A percentile compares a stretch with the other conserved stretches of the same genome.
Conservation (phyloP, 148 eudicot species). For the Polygonum maritimum region DNA sequence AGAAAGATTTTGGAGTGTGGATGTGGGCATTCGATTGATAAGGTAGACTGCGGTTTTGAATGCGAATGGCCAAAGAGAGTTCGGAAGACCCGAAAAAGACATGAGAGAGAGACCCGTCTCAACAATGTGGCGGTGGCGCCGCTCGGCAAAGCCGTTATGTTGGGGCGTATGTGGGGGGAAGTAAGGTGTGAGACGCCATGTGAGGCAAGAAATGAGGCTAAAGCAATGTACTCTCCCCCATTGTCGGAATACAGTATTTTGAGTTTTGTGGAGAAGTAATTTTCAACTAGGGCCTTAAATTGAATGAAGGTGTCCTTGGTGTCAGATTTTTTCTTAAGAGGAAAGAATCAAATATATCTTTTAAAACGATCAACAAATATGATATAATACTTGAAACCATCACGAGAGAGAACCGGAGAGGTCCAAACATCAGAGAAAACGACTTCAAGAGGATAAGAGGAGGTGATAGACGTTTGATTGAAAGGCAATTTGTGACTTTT, state of each 20-base stretch:
- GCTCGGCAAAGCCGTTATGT: too few species aligned
- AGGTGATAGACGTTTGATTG: background rate
- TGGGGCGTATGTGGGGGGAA: background rate
- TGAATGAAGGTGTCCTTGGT: background rate
- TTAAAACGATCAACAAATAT: slow-evolving; percentile 13
- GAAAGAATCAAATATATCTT: slow-evolving; percentile 3
- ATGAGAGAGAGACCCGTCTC: too few species aligned
- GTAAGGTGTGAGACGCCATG: background rate
- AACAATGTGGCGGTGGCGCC: too few species aligned
- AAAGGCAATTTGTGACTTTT: background rate
- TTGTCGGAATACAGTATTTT: background rate
- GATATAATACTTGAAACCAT: background rate
- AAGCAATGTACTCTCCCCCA: slow-evolving; percentile 4
- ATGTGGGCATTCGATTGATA: too few species aligned
- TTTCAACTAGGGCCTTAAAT: background rate
- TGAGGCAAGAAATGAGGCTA: background rate
- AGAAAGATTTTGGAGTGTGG: background rate
- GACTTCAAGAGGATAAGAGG: background rate
- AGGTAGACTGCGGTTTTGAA: background rate
- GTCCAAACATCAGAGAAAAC: background rate
- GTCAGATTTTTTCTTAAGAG: slow-evolving; percentile 7
- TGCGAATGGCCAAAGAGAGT: background rate
- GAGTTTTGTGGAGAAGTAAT: background rate
- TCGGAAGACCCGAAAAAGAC: background rate
- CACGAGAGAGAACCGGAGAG: background rate